phyloP scores from a whole-genome alignment of 2,329 filamentous ascomycete species.

The Iodosphaeria phyllophila region DNA sequence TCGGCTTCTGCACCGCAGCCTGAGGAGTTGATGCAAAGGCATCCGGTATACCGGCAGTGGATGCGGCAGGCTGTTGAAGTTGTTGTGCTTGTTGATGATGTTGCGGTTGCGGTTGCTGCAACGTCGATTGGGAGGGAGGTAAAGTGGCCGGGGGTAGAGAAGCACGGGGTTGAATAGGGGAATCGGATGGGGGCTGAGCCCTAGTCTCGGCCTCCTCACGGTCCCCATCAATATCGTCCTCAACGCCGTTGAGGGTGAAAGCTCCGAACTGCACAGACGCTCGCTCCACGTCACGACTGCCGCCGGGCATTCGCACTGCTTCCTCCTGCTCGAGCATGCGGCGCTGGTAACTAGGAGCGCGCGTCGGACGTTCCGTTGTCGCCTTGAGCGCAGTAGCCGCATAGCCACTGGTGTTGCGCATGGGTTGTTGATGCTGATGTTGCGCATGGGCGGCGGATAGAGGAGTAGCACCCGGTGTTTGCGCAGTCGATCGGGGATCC shows the following conservation, averaged over 20 bases:
- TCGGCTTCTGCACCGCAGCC: conserved; percentile 21
- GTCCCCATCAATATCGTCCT: conserved; percentile 84
- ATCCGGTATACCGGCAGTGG: no score
- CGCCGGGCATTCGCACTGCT: conserved; percentile 91
- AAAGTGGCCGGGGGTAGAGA: conserved; percentile 54
- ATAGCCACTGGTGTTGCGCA: conserved; percentile 51
- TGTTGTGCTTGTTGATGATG: no score
- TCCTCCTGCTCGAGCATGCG: conserved; percentile 89
- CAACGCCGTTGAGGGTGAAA: conserved; percentile 69
- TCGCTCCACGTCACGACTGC: conserved; percentile 88
- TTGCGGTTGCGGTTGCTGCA: no score
- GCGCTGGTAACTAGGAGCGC: conserved; percentile 66
- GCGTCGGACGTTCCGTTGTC: conserved; percentile 40
- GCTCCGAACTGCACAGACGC: conserved; percentile 92
- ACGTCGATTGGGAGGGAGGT: no score
- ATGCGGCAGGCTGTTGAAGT: conserved; percentile 32
- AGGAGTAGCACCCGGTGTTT: conserved; percentile 44
- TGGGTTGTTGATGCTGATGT: conserved; percentile 24
- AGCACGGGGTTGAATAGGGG: conserved; percentile 71
- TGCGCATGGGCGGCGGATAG: conserved; percentile 44
- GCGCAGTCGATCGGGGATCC: conserved; percentile 41
- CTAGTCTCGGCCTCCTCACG: conserved; percentile 91
- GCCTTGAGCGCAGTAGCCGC: conserved; percentile 72
- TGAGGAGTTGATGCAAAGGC: conserved; percentile 21
- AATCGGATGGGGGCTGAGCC: conserved; percentile 82